phyloP scores from a whole-genome alignment of 2,329 filamentous ascomycete genomes.

The Pseudogymnoascus sp. region DNA sequence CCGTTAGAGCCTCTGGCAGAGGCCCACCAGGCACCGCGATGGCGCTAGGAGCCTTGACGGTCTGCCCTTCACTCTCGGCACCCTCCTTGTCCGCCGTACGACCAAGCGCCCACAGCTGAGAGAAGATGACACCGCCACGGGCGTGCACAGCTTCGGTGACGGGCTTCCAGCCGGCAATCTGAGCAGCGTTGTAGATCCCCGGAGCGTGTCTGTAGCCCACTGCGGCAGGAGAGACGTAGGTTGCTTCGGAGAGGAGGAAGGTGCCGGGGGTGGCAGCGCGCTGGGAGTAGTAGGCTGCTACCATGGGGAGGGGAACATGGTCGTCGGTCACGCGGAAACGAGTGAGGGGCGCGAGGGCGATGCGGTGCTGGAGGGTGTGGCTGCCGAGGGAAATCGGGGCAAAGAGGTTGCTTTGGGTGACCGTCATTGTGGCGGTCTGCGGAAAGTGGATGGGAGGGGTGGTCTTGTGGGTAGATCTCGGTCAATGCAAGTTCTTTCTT shows the following conservation, averaged over 20 bases:
- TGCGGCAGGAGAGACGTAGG: constrained; percentile 37
- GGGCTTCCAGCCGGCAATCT: constrained; percentile 48
- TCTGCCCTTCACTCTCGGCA: constrained; percentile 15
- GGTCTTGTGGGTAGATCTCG: not conserved
- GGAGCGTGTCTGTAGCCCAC: constrained; percentile 43
- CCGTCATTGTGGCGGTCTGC: constrained; percentile 4
- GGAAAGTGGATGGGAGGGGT: not conserved
- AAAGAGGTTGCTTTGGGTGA: constrained; percentile 29
- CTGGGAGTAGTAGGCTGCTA: constrained; percentile 43
- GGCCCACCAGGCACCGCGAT: constrained; percentile 20
- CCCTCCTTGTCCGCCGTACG: constrained; percentile 31
- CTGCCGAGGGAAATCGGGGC: constrained; percentile 34
- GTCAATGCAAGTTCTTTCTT: not conserved
- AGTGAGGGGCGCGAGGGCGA: constrained; percentile 49
- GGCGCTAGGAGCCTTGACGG: constrained; percentile 16
- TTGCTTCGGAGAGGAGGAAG: constrained; percentile 47
- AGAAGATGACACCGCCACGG: constrained; percentile 48
- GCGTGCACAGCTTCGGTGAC: constrained; percentile 51
- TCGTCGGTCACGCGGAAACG: constrained; percentile 38
- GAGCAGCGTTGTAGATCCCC: constrained; percentile 44
- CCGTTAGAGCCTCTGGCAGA: constrained; percentile 30
- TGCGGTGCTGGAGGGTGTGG: constrained; percentile 33
- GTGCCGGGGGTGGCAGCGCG: constrained; percentile 40
- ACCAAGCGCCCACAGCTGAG: constrained; percentile 53
- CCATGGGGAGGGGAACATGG: constrained; percentile 36